Percentiles rank a stretch among this genome's conserved stretches.
These are phyloP conservation scores for Trichophyton benhamiae DNA, from an alignment of 2,329 filamentous ascomycete genomes.

Conservation along the genomic window DNA sequence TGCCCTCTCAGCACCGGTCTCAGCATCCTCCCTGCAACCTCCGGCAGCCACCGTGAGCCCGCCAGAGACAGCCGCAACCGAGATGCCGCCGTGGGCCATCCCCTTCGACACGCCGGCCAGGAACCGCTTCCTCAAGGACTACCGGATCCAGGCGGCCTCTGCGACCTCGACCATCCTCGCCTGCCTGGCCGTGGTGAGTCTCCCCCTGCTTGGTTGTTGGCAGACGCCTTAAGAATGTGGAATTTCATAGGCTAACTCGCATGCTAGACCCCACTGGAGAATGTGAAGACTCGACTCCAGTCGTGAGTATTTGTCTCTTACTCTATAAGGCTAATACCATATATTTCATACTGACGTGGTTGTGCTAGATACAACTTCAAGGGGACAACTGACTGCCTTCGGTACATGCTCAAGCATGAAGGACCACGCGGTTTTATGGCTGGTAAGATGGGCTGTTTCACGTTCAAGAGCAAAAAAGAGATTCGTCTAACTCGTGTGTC, in stretches of 20 bases:
- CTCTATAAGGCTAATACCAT: not conserved
- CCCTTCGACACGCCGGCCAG: constrained; percentile 30
- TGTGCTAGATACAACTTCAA: constrained; percentile 32
- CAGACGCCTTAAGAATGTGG: not conserved
- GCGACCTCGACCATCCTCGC: constrained; percentile 34
- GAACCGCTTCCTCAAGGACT: constrained; percentile 34
- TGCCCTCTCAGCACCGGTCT: constrained; percentile 1
- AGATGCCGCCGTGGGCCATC: constrained; percentile 23
- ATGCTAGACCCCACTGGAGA: constrained; percentile 36
- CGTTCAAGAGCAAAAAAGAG: not conserved
- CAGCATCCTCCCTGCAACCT: constrained; percentile 20
- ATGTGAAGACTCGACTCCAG: constrained; percentile 40
- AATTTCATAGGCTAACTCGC: not conserved
- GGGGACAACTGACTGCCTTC: constrained; percentile 31
- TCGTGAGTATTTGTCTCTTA: constrained; percentile 25
- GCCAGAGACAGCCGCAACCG: constrained; percentile 16
- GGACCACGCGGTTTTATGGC: constrained; percentile 37
- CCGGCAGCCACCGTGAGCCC: constrained; percentile 21
- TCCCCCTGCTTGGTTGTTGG: not conserved
- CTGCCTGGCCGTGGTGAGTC: constrained; percentile 34
- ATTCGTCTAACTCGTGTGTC: constrained; percentile 2
- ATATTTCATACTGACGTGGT: not conserved
- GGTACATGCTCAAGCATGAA: constrained; percentile 37
- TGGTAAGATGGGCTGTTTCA: constrained; percentile 21
- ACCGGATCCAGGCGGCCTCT: constrained; percentile 36